Conservation (phyloP, 129 eudicot species). For the Pseudognaphalium luteoalbum region DNA sequence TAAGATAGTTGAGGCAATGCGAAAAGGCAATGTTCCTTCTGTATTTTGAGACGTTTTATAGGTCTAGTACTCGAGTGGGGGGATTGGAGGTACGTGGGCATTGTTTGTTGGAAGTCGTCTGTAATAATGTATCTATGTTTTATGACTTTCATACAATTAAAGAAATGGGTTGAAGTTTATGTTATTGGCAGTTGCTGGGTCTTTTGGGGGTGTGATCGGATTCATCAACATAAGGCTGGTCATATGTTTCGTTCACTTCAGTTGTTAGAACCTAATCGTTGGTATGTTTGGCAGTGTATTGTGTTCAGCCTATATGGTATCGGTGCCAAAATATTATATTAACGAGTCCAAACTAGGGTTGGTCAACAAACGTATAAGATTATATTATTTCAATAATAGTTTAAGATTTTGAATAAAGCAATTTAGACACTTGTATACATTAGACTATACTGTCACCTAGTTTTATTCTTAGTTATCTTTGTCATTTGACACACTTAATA, state of each 20-base stretch:
- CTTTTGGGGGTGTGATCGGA: neutral
- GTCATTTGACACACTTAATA: too few species aligned
- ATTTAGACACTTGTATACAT: too few species aligned
- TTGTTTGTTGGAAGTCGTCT: neutral
- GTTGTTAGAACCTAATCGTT: neutral
- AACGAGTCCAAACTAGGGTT: too few species aligned
- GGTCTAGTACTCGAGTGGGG: slow-evolving; percentile 17
- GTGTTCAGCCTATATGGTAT: neutral
- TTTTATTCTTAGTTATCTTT: too few species aligned
- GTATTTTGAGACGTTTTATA: slow-evolving; percentile 27
- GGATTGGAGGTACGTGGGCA: slow-evolving; percentile 4
- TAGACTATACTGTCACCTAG: too few species aligned
- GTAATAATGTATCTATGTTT: slow-evolving; percentile 6
- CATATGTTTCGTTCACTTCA: neutral
- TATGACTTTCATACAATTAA: neutral
- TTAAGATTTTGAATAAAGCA: too few species aligned
- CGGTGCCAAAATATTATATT: neutral
- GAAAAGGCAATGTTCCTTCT: slow-evolving; percentile 30
- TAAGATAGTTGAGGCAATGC: slow-evolving; percentile 27
- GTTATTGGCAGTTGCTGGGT: neutral
- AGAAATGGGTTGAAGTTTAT: neutral
- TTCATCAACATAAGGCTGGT: neutral
- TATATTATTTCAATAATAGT: too few species aligned
- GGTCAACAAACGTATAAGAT: too few species aligned
- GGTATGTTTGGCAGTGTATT: neutral